Conservation (phyloP, 1,284 basidiomycete species). For the Stereum hirsutum region DNA sequence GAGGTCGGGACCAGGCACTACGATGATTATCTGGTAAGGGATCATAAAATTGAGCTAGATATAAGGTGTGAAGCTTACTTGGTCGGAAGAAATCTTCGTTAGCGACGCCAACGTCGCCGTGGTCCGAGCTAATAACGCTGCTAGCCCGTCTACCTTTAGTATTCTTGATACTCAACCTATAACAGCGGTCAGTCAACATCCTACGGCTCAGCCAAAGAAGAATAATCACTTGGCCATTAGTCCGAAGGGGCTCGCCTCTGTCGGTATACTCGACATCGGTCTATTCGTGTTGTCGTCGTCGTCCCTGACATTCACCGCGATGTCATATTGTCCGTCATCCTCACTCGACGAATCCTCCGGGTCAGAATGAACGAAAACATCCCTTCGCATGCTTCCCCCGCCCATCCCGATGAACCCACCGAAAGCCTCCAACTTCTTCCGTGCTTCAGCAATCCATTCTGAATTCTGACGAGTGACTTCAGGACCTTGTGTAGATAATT, state of each 20-base stretch:
- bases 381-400: conserved; percentile 39
- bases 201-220: no score
- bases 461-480: conserved; percentile 3
- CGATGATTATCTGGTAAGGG: not conserved
- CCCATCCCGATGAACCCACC: conserved; percentile 54
- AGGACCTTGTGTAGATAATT: conserved; percentile 24
- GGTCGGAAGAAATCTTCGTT: conserved; percentile 55
- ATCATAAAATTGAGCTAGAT: not conserved
- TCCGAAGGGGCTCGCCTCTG: conserved; percentile 56
- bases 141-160: conserved; percentile 24
- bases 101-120: conserved; percentile 49
- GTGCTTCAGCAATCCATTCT: conserved; percentile 66
- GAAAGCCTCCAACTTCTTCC: conserved; percentile 55
- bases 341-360: conserved; percentile 12
- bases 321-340: conserved; percentile 14
- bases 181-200: no score
- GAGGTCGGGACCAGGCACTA: conserved; percentile 37
- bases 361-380: conserved; percentile 27
- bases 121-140: conserved; percentile 23
- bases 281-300: conserved; percentile 11
- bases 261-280: conserved; percentile 48
- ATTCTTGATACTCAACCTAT: conserved; percentile 43
- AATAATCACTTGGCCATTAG: conserved; percentile 65
- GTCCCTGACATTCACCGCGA: conserved; percentile 14
- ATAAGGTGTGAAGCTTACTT: conserved; percentile 29